A percentile compares a stretch with the other conserved stretches of the same genome.
Conservation (phyloP, 441 rosid species). For the Croton setiger region DNA sequence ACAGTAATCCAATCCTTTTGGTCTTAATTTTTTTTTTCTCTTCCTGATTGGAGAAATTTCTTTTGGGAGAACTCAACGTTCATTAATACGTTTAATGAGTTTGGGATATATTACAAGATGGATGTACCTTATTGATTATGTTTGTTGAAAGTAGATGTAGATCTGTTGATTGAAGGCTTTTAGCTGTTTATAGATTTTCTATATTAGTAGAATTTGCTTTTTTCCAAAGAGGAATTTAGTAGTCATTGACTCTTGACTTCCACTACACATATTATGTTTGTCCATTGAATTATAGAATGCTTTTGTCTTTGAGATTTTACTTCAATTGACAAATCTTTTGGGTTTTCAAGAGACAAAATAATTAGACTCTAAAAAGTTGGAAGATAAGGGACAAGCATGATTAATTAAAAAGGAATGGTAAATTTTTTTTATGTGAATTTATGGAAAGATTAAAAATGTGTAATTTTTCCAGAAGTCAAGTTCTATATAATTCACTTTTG, state of each 20-base stretch:
- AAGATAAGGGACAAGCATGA: not conserved
- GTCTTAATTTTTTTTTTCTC: not conserved
- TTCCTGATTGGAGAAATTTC: too few relatives aligned
- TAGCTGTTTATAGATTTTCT: too few relatives aligned
- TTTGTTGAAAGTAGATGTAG: not conserved
- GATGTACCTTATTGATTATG: not conserved
- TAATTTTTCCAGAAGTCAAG: not conserved
- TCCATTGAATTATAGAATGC: too few relatives aligned
- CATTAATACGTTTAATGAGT: too few relatives aligned
- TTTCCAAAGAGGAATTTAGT: too few relatives aligned
- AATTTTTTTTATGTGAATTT: too few relatives aligned
- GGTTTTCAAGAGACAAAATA: not conserved
- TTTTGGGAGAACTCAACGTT: too few relatives aligned
- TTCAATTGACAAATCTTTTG: not conserved
- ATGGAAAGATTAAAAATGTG: not conserved
- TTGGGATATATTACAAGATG: not conserved
- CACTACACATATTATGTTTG: too few relatives aligned
- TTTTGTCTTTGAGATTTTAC: not conserved
- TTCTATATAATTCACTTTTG: not conserved
- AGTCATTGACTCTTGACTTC: too few relatives aligned
- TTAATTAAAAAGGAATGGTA: not conserved
- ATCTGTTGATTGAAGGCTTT: not conserved
- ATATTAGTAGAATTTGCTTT: too few relatives aligned
- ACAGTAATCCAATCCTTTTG: not conserved
- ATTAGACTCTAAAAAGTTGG: not conserved